phyloP scores from a whole-genome alignment of 495 filamentous ascomycete species.

The Alectoria sarmentosa region DNA sequence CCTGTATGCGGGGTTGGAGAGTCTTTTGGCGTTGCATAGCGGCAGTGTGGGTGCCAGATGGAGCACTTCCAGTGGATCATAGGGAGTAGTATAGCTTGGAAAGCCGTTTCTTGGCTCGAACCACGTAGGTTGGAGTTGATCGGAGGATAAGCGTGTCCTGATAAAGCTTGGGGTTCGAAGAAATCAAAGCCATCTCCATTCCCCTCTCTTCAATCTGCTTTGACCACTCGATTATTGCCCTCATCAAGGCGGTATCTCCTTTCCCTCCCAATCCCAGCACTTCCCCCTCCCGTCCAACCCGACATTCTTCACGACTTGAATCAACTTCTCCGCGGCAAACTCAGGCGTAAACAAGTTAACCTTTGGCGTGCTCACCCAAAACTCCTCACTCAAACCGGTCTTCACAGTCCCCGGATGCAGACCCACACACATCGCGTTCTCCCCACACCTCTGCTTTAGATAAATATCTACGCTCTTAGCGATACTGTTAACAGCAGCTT shows the following conservation, averaged over 20 bases:
- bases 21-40: constrained; percentile 9
- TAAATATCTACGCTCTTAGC: constrained; percentile 69
- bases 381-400: constrained; percentile 65
- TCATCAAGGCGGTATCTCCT: constrained; percentile 56
- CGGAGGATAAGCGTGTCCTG: not conserved
- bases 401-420: constrained; percentile 80
- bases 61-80: constrained; percentile 12
- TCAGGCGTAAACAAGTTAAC: constrained; percentile 56
- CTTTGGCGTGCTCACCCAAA: constrained; percentile 53
- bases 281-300: constrained; percentile 49
- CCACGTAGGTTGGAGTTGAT: not conserved
- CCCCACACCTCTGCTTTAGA: constrained; percentile 44
- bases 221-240: not conserved
- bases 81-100: not conserved
- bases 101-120: not conserved
- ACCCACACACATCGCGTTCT: constrained; percentile 57
- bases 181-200: not conserved
- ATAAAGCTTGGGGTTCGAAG: not conserved
- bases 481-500: constrained; percentile 63
- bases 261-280: constrained; percentile 73
- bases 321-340: constrained; percentile 53
- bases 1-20: constrained; percentile 8
- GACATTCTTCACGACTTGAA: constrained; percentile 45
- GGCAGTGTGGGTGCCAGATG: not conserved
- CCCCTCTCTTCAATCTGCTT: not conserved